Conservation (phyloP, 2,329 filamentous ascomycete species). For the Xylaria sp. region DNA sequence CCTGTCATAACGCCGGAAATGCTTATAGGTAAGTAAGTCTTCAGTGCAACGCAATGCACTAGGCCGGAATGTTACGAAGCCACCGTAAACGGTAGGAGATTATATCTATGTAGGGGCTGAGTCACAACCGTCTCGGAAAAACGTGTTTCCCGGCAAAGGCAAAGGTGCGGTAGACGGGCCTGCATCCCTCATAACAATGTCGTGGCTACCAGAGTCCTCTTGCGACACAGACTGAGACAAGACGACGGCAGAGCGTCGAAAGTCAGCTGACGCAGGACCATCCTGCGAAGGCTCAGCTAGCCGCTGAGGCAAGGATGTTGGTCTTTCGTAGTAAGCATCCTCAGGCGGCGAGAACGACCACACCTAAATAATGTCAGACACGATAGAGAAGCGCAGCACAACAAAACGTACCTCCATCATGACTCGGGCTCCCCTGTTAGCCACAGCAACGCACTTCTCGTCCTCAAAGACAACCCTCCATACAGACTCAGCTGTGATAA, state of each 20-base stretch:
- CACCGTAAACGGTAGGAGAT: slow-evolving; percentile 13
- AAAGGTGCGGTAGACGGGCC: slow-evolving; percentile 66
- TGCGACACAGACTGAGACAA: slow-evolving; percentile 38
- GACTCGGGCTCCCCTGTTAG: slow-evolving; percentile 83
- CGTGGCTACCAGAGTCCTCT: slow-evolving; percentile 54
- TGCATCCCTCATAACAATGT: slow-evolving; percentile 68
- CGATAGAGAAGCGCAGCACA: slow-evolving; percentile 27
- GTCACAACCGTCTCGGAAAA: slow-evolving; percentile 61
- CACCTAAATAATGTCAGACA: slow-evolving; percentile 68
- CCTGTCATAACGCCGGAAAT: slow-evolving; percentile 49
- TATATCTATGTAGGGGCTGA: slow-evolving; percentile 8
- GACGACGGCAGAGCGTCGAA: slow-evolving; percentile 46
- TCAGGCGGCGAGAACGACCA: slow-evolving; percentile 95
- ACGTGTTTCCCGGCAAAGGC: slow-evolving; percentile 59
- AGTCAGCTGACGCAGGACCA: slow-evolving; percentile 63
- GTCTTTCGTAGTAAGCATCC: slow-evolving; percentile 68
- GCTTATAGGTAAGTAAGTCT: slow-evolving; percentile 43
- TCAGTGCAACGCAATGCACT: slow-evolving; percentile 28
- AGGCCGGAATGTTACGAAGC: slow-evolving; percentile 37
- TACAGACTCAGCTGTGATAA: slow-evolving; percentile 91
- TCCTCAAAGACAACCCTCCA: slow-evolving; percentile 99
- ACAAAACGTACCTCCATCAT: slow-evolving; percentile 88
- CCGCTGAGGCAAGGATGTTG: slow-evolving; percentile 62
- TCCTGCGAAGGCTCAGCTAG: slow-evolving; percentile 59
- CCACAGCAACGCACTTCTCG: slow-evolving; percentile 97